phyloP scores from a whole-genome alignment of 2,329 filamentous ascomycete species.

The Endocalyx cinctus region DNA sequence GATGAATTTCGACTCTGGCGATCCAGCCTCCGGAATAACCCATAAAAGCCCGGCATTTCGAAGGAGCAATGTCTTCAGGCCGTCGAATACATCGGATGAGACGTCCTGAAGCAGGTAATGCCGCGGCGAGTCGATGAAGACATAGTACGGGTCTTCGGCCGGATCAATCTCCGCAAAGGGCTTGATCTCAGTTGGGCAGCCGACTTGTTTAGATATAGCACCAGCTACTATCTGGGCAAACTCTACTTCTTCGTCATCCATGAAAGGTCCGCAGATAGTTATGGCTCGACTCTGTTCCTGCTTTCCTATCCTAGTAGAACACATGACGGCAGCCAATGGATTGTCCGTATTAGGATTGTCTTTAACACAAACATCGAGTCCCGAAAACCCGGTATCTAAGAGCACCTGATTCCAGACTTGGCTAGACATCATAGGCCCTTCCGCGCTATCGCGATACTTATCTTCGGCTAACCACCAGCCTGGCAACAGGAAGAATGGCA shows the following conservation, averaged over 20 bases:
- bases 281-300: constrained; percentile 3
- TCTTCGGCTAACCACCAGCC: constrained; percentile 10
- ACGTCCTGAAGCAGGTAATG: constrained; percentile 4
- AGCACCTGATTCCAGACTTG: constrained; percentile 12
- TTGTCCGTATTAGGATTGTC: constrained; percentile 4
- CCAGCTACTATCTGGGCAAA: constrained; percentile 10
- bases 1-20: constrained; percentile 6
- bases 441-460: constrained; percentile 4
- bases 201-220: constrained; percentile 1
- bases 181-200: constrained; percentile 4
- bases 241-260: constrained; percentile 7
- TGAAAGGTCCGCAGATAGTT: constrained; percentile 8
- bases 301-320: constrained; percentile 8
- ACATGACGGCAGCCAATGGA: constrained; percentile 8
- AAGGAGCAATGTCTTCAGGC: constrained; percentile 6
- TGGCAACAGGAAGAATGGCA: constrained; percentile 4
- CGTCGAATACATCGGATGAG: constrained; percentile 5
- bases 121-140: constrained; percentile 10
- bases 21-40: constrained; percentile 7
- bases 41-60: constrained; percentile 7
- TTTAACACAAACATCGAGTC: constrained; percentile 7
- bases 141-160: constrained; percentile 2
- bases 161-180: constrained; percentile 4
- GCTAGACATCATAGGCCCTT: constrained; percentile 8
- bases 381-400: constrained; percentile 8